Percentiles rank a stretch among this genome's conserved stretches.
Conservation (phyloP, 2,329 filamentous ascomycete genomes). For the Diaporthe sp. region DNA sequence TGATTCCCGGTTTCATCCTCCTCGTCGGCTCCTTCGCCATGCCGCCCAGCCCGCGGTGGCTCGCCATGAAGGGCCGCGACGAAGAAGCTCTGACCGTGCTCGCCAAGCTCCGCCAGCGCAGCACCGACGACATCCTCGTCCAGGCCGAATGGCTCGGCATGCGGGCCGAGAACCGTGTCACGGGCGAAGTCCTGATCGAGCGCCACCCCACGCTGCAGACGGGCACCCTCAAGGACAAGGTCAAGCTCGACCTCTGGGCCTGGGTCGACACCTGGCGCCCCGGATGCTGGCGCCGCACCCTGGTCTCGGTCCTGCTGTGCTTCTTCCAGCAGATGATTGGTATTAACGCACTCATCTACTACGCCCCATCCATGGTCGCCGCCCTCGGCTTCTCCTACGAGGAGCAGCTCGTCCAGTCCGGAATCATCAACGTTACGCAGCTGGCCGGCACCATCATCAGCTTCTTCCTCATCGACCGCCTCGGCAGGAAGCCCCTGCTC, state of each 20-base stretch:
- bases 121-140: constrained; percentile 57
- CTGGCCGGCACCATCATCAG: constrained; percentile 60
- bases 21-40: constrained; percentile 58
- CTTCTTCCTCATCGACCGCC: constrained; percentile 62
- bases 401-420: constrained; percentile 62
- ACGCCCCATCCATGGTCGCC: constrained; percentile 61
- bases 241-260: constrained; percentile 53
- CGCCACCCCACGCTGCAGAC: constrained; percentile 51
- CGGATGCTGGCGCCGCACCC: constrained; percentile 60
- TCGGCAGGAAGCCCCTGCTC: constrained; percentile 61
- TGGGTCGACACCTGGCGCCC: constrained; percentile 59
- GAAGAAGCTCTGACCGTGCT: constrained; percentile 63
- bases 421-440: constrained; percentile 60
- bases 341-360: constrained; percentile 64
- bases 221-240: constrained; percentile 40
- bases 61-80: constrained; percentile 61
- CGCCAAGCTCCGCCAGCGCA: constrained; percentile 62
- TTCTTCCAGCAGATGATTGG: constrained; percentile 71
- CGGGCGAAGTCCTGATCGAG: constrained; percentile 55
- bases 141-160: constrained; percentile 64
- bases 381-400: constrained; percentile 59
- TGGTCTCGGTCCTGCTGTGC: constrained; percentile 66
- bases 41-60: constrained; percentile 69
- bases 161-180: constrained; percentile 61
- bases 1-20: constrained; percentile 46